These are phyloP conservation scores for Amoebophrya sp. DNA, from an alignment of 169 alveolate species.

Conservation along the genomic window DNA sequence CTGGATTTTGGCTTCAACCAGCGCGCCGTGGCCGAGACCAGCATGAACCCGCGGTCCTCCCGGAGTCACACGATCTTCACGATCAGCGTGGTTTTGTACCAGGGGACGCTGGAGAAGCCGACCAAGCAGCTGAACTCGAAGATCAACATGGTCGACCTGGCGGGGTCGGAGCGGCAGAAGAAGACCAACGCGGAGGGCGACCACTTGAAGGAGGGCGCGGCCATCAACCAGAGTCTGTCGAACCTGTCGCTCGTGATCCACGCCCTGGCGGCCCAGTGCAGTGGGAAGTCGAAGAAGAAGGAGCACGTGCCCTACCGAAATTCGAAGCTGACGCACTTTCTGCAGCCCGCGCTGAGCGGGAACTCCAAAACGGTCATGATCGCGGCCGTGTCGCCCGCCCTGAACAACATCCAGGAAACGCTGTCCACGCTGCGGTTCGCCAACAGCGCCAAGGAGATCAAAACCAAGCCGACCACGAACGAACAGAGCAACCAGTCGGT, in stretches of 20 bases:
- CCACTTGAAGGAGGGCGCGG: slow-evolving; percentile 45
- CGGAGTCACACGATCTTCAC: slow-evolving; percentile 67
- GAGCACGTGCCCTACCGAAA: slow-evolving; percentile 45
- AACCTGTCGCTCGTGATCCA: slow-evolving; percentile 40
- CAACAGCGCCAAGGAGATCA: slow-evolving; percentile 3
- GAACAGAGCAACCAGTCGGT: background rate
- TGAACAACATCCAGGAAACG: slow-evolving; percentile 38
- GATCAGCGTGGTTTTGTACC: slow-evolving; percentile 33
- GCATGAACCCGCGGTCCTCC: slow-evolving; percentile 65
- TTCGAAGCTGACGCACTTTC: slow-evolving; percentile 44
- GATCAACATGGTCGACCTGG: slow-evolving; percentile 28
- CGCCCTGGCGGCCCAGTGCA: slow-evolving; percentile 31
- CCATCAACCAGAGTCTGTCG: slow-evolving; percentile 43
- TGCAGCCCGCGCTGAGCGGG: slow-evolving; percentile 38
- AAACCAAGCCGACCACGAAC: background rate
- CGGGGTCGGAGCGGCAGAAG: slow-evolving; percentile 44
- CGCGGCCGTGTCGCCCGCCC: slow-evolving; percentile 34
- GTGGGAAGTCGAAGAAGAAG: background rate
- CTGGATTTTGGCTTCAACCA: slow-evolving; percentile 34
- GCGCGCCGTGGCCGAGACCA: slow-evolving; percentile 58
- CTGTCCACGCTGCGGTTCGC: slow-evolving; percentile 43
- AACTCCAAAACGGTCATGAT: slow-evolving; percentile 49
- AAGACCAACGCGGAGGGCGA: slow-evolving; percentile 42
- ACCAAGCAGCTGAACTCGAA: background rate
- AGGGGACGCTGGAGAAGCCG: background rate